Evolutionary conservation across 176 grass and related monocot genomes (phyloP).

Genomic region (Carex kokanica): DNA sequence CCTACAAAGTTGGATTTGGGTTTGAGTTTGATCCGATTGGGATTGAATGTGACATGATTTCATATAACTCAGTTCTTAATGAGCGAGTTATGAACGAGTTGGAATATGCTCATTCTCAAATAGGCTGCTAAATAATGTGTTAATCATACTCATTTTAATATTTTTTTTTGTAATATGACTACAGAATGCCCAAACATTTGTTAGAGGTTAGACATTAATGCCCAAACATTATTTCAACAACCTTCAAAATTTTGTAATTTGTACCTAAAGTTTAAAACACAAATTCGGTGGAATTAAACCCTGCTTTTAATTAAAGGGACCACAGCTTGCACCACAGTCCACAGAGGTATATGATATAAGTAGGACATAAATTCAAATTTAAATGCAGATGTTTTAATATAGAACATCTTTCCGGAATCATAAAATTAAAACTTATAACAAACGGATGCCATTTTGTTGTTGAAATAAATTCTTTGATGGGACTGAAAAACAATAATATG

Average conservation of each 20-base stretch:
- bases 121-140: too few species aligned
- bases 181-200: too few species aligned
- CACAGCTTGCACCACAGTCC: background rate
- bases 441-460: background rate
- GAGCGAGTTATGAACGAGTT: too few species aligned
- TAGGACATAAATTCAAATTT: background rate
- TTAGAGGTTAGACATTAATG: background rate
- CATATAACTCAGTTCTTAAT: too few species aligned
- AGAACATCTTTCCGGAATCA: background rate
- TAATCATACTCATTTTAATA: too few species aligned
- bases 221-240: background rate
- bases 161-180: too few species aligned
- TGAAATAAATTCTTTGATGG: background rate
- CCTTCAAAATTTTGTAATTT: background rate
- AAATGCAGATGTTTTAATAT: background rate
- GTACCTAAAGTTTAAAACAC: background rate
- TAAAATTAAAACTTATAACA: background rate
- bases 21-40: too few species aligned
- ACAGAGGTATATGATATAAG: background rate
- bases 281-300: background rate
- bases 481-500: background rate
- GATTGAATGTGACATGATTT: too few species aligned
- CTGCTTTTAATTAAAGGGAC: background rate
- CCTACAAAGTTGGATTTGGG: too few species aligned
- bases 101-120: too few species aligned